Base-by-base conservation (phyloP, 108 stramenopile genomes). In the Stephanodiscus minutulus region DNA sequence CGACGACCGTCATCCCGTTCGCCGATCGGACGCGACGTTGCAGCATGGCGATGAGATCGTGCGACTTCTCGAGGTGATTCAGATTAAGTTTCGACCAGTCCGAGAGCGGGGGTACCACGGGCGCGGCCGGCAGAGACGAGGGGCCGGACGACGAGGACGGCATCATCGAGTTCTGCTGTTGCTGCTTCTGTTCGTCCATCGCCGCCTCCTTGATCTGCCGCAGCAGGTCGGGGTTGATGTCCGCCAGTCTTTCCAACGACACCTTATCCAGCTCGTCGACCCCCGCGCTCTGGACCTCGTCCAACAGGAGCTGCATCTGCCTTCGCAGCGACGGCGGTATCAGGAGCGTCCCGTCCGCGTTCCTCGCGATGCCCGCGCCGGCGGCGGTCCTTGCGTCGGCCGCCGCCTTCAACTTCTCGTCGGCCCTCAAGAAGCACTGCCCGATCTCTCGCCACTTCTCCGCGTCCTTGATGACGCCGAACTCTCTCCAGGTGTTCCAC, bases 201-300 rank as follows among this genome's bases (percentile, higher is more conserved):
- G 93, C 90, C n/a, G 76, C 86, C 63, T 74, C 61, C 64, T 86
- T 89, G 28, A 94, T 90, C 47, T 91, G 84, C 7, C 74, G 59
- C 44, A 94, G 65, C 57, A 94, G 66, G 63, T 83, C 79, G 7
- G 89, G 87, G 70, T 91, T 85, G 58, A 94, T 91, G n/a, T 81
- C 84, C 24, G 93, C 93, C 52, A 94, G 66, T 46, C 93, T 77
- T 63, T 94, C 93, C 58, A 94, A 64, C 21, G 90, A 91, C 50
- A 94, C 90, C 66, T 94, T 94, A 52, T 89, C 89, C 39, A 94
- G 62, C 66, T 94, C 93, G 73, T 90, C 84, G 25, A 81, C 73
- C 15, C 82, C 83, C 35, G 87, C 78, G 48, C 70, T 82, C 65
- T 94, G 93, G 12, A 89, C 82, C 29, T 91, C 93, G 65, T 94